Evolutionary conservation across 768 basidiomycete species (phyloP), one percentile per base, ranked within the genome.

Genomic region (Termitomyces sp.): DNA sequence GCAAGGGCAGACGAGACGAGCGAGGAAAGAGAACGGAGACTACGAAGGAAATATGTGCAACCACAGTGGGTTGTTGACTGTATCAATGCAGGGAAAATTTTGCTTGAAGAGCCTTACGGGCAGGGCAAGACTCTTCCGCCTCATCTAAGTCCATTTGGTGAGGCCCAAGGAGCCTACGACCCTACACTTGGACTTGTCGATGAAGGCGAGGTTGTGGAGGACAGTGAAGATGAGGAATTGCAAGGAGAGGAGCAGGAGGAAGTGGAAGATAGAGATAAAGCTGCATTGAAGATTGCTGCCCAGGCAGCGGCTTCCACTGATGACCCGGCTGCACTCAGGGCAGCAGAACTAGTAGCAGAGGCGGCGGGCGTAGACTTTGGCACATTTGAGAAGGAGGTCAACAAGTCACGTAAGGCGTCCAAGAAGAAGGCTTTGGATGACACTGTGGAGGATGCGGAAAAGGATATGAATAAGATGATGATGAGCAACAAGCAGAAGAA

Each of bases 21-120:
- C 16, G 83, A 82, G 53, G 83, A 88, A 62, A 80, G 81, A 63
- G 83, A 86, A 63, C 77, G 81, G 44, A 78, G 85, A 37, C 73
- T 79, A 45, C 83, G 83, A 69, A 81, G 94, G 66, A 93, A 91
- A 68, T 92, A 90, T 70, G 81, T 98, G 18, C 97, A 98, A 71
- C 97, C 97, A 12, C 96, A 98, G 71, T 98, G 97, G 97, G 82
- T 97, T 33, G 92, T 93, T 36, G 97, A 99, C 70, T 97, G 91
- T 70, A 86, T 97, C 69, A 99, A 99, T 69, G 81, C 85, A 8
- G 86, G 87, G 10, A 90, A 82, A 69, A 81, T 96, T 58, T 79
- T 98, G 29, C 80, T 92, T 0, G 91, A 94, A 65, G 94, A 90
- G 59, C 79, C 81, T 28, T 98, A 98, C 68, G 80, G 77, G 24